Evolutionary conservation across 1,284 basidiomycete genomes (phyloP), one percentile per base, ranked within the genome.

Genomic region (Pholiota adiposa): DNA sequence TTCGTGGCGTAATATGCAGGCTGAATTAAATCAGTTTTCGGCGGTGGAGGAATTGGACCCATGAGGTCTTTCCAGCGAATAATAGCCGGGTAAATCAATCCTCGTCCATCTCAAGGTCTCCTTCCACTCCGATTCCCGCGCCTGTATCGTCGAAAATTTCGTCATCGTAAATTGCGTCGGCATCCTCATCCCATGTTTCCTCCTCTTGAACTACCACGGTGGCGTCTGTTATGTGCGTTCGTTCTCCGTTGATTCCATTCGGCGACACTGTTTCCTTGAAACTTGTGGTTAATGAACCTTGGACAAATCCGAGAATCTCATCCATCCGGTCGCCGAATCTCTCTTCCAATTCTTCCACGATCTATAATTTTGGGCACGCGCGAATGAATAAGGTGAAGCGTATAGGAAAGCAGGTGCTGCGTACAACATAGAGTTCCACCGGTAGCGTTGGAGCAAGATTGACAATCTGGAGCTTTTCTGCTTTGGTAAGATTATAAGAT

Each of bases 391-490:
- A 23, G 9, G 36, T 52, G 44, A 11, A 14, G 5, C 18, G 44
- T 27, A 36, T 7, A 19, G 33, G 16, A 41, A 59, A 50, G n/a
- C n/a, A 36, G n/a, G 33, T 38, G 12, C 12, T 29, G 34, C 56
- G 16, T 67, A 96, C 94, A 50, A 94, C 90, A 67, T 97, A 96
- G 21, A 98, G 85, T 71, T 96, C 94, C 29, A 97, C 93, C 0
- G 89, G 78, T 51, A 87, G 83, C 4, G 83, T 87, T 0, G 96
- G 96, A 0, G 90, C 90, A 14, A 97, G 82, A 71, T 98, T 97
- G 50, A 94, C 88, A 34, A 97, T 83, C 71, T 97, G 94, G 3
- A 98, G 81, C 67, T 96, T 93, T 79, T 98, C 96, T 3, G 90
- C 87, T 69, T 96, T 97, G 0, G 94, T 96, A 61, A 98, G 78